Conservation (phyloP, 148 eudicot species). For the Cornus suecica region DNA sequence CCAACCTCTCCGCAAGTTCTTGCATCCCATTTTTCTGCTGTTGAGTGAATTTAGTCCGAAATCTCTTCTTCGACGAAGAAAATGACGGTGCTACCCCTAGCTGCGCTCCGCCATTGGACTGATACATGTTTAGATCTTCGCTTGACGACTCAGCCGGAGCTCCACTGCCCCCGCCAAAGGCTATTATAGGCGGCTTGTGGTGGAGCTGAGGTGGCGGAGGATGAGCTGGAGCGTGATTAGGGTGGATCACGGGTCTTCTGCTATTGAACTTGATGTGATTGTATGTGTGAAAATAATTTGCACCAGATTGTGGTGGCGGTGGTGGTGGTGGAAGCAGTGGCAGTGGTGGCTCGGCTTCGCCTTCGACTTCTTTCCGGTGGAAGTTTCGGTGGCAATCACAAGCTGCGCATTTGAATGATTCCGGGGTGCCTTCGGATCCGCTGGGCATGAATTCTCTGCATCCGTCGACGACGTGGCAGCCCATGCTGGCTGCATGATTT, state of each 20-base stretch:
- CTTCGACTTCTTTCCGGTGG: constrained; percentile 56
- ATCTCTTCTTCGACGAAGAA: constrained; percentile 38
- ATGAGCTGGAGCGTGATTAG: background rate
- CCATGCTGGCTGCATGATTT: constrained; percentile 76
- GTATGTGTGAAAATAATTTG: constrained; percentile 22
- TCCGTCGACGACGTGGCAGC: constrained; percentile 72
- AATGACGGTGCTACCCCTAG: background rate
- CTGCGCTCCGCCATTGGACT: constrained; percentile 20
- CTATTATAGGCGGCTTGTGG: constrained; percentile 40
- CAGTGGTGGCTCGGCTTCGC: no score
- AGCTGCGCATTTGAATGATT: constrained; percentile 67
- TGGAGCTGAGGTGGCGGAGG: constrained; percentile 3
- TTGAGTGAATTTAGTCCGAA: constrained; percentile 49
- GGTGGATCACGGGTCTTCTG: background rate
- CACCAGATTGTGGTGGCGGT: constrained; percentile 15
- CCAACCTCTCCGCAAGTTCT: constrained; percentile 44
- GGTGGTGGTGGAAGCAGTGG: no score
- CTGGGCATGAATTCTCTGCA: constrained; percentile 90
- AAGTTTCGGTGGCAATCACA: constrained; percentile 90
- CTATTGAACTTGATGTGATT: constrained; percentile 4
- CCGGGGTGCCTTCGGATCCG: constrained; percentile 49
- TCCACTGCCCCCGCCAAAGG: constrained; percentile 49
- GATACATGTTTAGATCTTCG: constrained; percentile 54
- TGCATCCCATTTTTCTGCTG: constrained; percentile 54
- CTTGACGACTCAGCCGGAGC: constrained; percentile 65